Base-by-base conservation (phyloP, 495 filamentous ascomycete genomes). In the Tuber borchii region DNA sequence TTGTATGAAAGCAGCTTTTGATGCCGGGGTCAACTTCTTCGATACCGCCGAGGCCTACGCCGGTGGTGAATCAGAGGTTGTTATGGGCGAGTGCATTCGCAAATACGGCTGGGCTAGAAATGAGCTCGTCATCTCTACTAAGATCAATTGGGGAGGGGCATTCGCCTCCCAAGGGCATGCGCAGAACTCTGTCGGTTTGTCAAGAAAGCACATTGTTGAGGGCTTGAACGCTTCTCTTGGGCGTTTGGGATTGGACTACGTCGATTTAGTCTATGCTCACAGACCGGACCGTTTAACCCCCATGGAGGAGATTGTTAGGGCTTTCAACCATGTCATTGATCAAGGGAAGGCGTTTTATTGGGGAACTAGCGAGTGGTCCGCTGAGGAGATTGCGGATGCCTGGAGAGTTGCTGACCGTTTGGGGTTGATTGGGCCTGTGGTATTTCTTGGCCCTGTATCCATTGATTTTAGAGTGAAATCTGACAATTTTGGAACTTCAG, bases 361-460 rank as follows among this genome's bases (percentile, higher is more conserved):
- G 93, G 93, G 93, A 45, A 96, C 93, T 1, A 93, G 91, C 0
- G 92, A 95, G 86, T 96, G 93, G 93, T 87, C 86, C 74, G 92
- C 93, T 12, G 89, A 88, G 72, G 92, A 97, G 85, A 95, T 97
- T 81, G 87, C 88, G 12, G 87, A 91, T 75, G 93, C 93, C 10
- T 93, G 90, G 86, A 86, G 89, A 65, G 84, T 92, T 51, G 93
- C 93, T 20, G 91, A 93, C 76, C 87, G 85, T 75, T 86, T 95
- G 51, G 88, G 90, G 34, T 86, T 97, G n/a, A 89, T 97, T 75
- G 93, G 91, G 3, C 93, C 93, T 12, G 83, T 92, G 39, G 81
- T 83, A 79, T 61, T 12, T 72, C 20, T 70, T 37, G 19, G 43
- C 12, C 31, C 31, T 65, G 10, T 16, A 65, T 34, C 39, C 10